Evolutionary conservation across 805 yeast genomes (phyloP), one percentile per base, ranked within the genome.

Genomic region (Starmerella sp.): DNA sequence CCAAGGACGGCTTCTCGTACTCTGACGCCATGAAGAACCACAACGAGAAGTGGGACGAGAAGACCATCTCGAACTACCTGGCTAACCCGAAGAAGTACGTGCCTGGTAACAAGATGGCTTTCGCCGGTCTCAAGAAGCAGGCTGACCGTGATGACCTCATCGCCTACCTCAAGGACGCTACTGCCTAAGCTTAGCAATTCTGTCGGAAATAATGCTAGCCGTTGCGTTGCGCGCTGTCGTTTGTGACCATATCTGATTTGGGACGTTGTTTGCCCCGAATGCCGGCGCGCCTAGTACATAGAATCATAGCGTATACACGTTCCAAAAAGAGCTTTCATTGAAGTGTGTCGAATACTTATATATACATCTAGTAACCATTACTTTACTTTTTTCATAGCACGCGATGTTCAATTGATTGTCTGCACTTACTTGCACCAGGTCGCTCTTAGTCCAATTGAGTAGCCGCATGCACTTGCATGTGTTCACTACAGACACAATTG

Each of bases 51-150:
- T 93, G 98, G 98, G 66, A 69, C 64, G 89, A 82, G 70, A 89
- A 89, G 72, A 80, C 88, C 73, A 81, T 93, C 85, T 79, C 84
- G 67, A 95, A 86, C 74, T 93, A 93, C 84, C 82, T 93, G 75
- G 95, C 86, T 77, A 93, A 93, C 86, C 98, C 98, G 78, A 93
- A 93, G 95, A 93, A 93, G 80, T 93, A 89, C 81, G 89, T 93
- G 67, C 98, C 98, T 73, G 98, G 98, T 75, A 93, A 97, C 79
- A 93, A 93, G 86, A 93, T 93, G 98, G 97, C 98, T 63, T 93
- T 91, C 69, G 98, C 96, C 78, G 98, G 98, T 79, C 82, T 93
- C 76, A 93, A 93, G 90, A 93, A 93, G 82, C 84, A 89, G 63
- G 91, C 89, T 84, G 98, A 93, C 81, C 88, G 97, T 84, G 86